Base-by-base conservation (phyloP, 1,284 basidiomycete genomes). In the Termitomyces sp. region DNA sequence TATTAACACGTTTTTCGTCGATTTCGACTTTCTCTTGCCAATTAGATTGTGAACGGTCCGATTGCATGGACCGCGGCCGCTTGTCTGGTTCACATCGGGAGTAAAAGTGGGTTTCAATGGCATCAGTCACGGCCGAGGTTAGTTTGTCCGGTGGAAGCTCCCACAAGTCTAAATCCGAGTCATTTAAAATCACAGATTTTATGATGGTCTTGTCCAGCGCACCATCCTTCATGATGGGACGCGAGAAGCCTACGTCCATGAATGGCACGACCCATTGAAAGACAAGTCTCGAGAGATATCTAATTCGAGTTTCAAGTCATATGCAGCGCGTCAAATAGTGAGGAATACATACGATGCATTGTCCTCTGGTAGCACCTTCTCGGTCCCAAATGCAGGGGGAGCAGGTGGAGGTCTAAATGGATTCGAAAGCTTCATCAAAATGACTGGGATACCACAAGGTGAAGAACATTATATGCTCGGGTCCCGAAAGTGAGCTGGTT, bases 201-300 rank as follows among this genome's bases (percentile, higher is more conserved):
- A 16, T 16, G 11, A 3, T 9, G 10, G n/a, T 39, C 10, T 5
- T 19, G 2, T 11, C 8, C 30, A 13, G 60, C 73, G 16, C 38
- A 78, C 81, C 81, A 42, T 82, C 79, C 65, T 78, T 74, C 65
- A 81, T 68, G 13, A 82, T 58, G 0, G 80, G 80, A 37, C 80
- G 68, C 14, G 79, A 77, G 57, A 76, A 83, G 0, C 80, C 80
- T 26, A 82, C 79, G 24, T 70, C 63, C 3, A 82, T 68, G 50
- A 83, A 77, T 0, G 79, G 71, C 34, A 67, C 67, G 0, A 83
- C 58, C 80, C 81, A 83, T 24, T 72, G 67, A 42, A 80, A 77
- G 10, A 76, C 55, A 2, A 82, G 62, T 40, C 67, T 69, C 1
- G 79, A 81, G 14, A 76, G 58, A 52, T 63, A 67, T 43, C 76